Percentiles rank a stretch among this genome's conserved stretches.
Evolutionary conservation across 148 eudicot genomes (phyloP).

Genomic region (Chenopodium quinoa): DNA sequence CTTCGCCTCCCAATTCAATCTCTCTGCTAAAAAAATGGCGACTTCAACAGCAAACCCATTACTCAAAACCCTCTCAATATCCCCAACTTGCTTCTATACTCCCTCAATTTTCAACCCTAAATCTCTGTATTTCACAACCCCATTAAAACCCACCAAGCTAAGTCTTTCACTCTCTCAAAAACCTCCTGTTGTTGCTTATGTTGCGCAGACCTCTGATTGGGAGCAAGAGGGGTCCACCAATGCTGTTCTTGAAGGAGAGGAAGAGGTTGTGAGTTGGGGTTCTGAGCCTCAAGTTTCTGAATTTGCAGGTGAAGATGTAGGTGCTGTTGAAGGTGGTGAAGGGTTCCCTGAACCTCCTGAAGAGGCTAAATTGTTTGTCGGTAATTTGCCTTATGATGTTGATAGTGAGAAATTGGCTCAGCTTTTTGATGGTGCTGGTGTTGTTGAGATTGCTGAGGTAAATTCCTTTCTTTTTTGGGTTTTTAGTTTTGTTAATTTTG

Average conservation of each 20-base stretch:
- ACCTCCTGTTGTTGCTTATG: slow-evolving; percentile 31
- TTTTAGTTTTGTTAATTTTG: slow-evolving; percentile 14
- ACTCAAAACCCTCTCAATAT: slow-evolving; percentile 42
- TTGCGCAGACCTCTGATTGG: slow-evolving; percentile 51
- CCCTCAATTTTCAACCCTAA: slow-evolving; percentile 41
- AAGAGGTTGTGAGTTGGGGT: slow-evolving; percentile 27
- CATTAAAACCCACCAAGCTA: slow-evolving; percentile 50
- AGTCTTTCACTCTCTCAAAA: slow-evolving; percentile 31
- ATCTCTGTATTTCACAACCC: slow-evolving; percentile 30
- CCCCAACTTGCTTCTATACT: slow-evolving; percentile 36
- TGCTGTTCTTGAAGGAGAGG: slow-evolving; percentile 40
- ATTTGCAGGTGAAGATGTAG: slow-evolving; percentile 19
- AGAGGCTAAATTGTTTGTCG: slow-evolving; percentile 70
- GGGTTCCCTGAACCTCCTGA: slow-evolving; percentile 52
- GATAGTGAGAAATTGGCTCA: slow-evolving; percentile 74
- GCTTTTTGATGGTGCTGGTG: slow-evolving; percentile 68
- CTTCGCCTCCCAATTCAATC: background rate
- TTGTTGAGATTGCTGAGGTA: slow-evolving; percentile 83
- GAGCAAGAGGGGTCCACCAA: slow-evolving; percentile 33
- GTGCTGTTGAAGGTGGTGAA: slow-evolving; percentile 22
- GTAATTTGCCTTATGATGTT: slow-evolving; percentile 71
- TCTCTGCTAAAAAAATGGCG: slow-evolving; percentile 31
- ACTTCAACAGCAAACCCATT: slow-evolving; percentile 30
- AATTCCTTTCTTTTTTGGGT: background rate
- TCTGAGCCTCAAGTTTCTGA: slow-evolving; percentile 19